These are phyloP conservation scores for Ustilago sp. DNA, from an alignment of 1,284 basidiomycete species.

Conservation along the genomic window DNA sequence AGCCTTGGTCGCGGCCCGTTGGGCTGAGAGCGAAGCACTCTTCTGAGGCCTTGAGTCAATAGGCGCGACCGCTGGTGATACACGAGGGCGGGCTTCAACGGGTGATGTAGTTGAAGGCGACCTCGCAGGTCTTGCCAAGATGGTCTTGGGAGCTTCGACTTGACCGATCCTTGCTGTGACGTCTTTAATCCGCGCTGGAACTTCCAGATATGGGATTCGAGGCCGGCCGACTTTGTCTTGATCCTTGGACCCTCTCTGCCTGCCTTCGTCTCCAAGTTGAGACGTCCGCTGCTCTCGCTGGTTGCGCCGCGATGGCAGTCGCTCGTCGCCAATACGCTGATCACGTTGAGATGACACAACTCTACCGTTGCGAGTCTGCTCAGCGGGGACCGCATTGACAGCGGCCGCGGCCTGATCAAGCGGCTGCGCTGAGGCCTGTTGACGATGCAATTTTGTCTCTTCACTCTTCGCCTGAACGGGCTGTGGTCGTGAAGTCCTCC, in stretches of 20 bases:
- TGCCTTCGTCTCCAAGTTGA: conserved; percentile 7
- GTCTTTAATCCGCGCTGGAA: conserved; percentile 1
- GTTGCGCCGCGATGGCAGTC: conserved; percentile 10
- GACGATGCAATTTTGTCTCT: conserved; percentile 8
- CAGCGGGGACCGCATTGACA: background rate
- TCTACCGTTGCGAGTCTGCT: conserved; percentile 16
- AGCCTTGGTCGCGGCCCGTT: conserved; percentile 8
- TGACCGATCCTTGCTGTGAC: background rate
- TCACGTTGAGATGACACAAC: conserved; percentile 14
- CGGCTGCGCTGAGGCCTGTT: conserved; percentile 11
- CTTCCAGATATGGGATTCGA: conserved; percentile 2
- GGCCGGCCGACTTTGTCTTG: background rate
- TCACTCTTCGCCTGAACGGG: background rate
- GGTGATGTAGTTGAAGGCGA: conserved; percentile 12
- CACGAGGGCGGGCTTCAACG: conserved; percentile 5
- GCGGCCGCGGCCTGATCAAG: background rate
- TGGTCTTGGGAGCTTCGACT: conserved; percentile 27
- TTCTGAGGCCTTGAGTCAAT: conserved; percentile 10
- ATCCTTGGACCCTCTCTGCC: conserved; percentile 11
- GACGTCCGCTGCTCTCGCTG: conserved; percentile 20
- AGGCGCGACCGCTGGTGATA: background rate
- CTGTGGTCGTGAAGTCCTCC: conserved; percentile 34
- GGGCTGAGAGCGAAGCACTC: conserved; percentile 8
- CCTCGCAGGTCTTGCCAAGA: conserved; percentile 29
- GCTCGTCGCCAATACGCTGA: conserved; percentile 12